Base-by-base conservation (phyloP, 768 basidiomycete genomes). In the Amanita fuliginea region DNA sequence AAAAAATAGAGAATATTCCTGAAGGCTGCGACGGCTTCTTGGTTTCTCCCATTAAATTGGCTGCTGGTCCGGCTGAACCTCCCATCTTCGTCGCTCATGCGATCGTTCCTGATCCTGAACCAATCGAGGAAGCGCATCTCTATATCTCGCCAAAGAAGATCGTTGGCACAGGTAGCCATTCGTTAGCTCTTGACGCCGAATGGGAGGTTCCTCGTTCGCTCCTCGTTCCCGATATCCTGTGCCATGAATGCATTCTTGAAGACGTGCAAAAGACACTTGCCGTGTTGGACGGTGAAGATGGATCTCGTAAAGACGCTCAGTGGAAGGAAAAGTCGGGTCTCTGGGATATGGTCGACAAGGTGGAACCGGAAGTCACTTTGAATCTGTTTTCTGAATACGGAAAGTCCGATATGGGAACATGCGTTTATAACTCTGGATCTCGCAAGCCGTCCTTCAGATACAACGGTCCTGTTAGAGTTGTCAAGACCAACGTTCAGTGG, bases 161-260 rank as follows among this genome's bases (percentile, higher is more conserved):
- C 16, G 52, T 69, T 6, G 80, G 78, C 4, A 0, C 11, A 0
- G 80, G 81, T 0, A 55, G 76, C 55, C 81, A 83, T 55, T 81
- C 81, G 0, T 41, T 60, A 30, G 75, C 78, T 0, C 74, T 76
- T 55, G 56, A 64, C 35, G 76, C 69, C 5, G 73, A 77, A 47
- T 73, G 72, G 66, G 75, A 76, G 35, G 55, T 82, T 1, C 78
- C 80, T 1, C 67, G 71, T 1, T 59, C 64, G 14, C 14, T 71
- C 5, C 60, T 76, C 4, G 44, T 62, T 5, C 60, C 58, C 2
- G 62, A 64, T 2, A 52, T 56, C 0, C 18, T 77, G 1, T 78
- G 76, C 58, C 26, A 42, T 0, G 6, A 49, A 6, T 79, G 77
- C 42, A 61, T 73, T 22, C 30, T 58, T 10, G 61, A 64, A 3